A percentile compares a stretch with the other conserved stretches of the same genome.
phyloP scores from a whole-genome alignment of 2,329 filamentous ascomycete genomes.

The Akanthomyces uredinophilus region DNA sequence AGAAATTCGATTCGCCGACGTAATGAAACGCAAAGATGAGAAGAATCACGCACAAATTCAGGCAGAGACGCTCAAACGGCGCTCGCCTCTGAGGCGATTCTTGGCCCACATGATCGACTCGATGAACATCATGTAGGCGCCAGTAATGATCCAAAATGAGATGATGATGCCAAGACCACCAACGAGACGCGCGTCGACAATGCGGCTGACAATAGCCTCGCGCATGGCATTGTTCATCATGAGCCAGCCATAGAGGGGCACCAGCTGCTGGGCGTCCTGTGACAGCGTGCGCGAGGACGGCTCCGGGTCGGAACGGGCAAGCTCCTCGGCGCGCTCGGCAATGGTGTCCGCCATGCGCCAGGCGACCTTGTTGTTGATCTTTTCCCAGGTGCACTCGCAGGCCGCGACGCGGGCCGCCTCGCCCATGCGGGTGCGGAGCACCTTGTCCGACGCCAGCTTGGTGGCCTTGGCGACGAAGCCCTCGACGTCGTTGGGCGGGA shows the following conservation, averaged over 20 bases:
- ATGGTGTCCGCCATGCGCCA: slow-evolving; percentile 56
- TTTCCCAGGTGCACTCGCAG: slow-evolving; percentile 63
- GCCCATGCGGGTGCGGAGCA: slow-evolving; percentile 41
- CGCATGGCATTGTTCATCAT: slow-evolving; percentile 37
- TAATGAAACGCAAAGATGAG: not conserved
- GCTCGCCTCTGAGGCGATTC: slow-evolving; percentile 28
- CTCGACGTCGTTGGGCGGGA: slow-evolving; percentile 54
- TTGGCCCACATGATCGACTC: slow-evolving; percentile 38
- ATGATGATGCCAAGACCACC: slow-evolving; percentile 43
- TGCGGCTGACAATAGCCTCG: slow-evolving; percentile 28
- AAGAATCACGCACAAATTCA: not conserved
- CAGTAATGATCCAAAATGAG: slow-evolving; percentile 44
- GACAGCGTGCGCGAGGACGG: slow-evolving; percentile 17
- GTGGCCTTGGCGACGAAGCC: slow-evolving; percentile 51
- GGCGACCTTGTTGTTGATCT: slow-evolving; percentile 65
- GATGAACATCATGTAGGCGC: slow-evolving; percentile 45
- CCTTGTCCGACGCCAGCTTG: slow-evolving; percentile 41
- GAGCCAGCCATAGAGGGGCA: slow-evolving; percentile 41
- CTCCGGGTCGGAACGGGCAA: slow-evolving; percentile 15
- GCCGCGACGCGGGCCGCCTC: slow-evolving; percentile 49
- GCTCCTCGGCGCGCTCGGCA: slow-evolving; percentile 37
- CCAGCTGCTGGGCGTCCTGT: slow-evolving; percentile 26
- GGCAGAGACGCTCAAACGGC: slow-evolving; percentile 17
- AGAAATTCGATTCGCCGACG: not conserved
- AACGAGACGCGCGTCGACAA: slow-evolving; percentile 40